These are phyloP conservation scores for Biscogniauxia mediterranea DNA, from an alignment of 2,329 filamentous ascomycete genomes.

Conservation along the genomic window DNA sequence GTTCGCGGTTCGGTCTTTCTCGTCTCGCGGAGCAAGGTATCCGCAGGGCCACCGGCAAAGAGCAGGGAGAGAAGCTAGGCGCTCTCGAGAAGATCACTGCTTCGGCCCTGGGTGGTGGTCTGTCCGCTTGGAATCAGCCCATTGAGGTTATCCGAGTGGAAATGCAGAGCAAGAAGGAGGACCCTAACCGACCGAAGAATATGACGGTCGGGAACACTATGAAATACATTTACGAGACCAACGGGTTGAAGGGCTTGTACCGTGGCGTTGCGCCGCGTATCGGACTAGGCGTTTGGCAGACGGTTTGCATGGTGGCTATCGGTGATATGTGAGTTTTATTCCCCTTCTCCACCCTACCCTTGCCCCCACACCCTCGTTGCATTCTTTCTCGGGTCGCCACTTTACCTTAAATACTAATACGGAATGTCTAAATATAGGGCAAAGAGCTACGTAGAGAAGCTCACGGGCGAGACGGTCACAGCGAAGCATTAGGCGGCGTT, in stretches of 20 bases:
- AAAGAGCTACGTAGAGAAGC: constrained; percentile 64
- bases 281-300: constrained; percentile 97
- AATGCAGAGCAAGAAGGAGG: constrained; percentile 99
- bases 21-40: constrained; percentile 90
- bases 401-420: constrained; percentile 25
- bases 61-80: constrained; percentile 72
- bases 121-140: constrained; percentile 98
- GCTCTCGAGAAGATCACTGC: constrained; percentile 87
- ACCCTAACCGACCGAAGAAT: constrained; percentile 98
- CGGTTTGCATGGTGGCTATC: constrained; percentile 98
- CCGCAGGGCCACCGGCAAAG: constrained; percentile 74
- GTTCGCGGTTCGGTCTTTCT: constrained; percentile 89
- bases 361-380: constrained; percentile 1
- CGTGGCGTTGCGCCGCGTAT: constrained; percentile 92
- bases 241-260: constrained; percentile 90
- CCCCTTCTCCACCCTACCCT: background rate
- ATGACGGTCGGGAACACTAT: constrained; percentile 89
- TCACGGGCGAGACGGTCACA: constrained; percentile 63
- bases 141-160: constrained; percentile 99
- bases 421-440: constrained; percentile 45
- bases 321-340: constrained; percentile 83
- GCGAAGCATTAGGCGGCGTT: constrained; percentile 62
- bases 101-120: constrained; percentile 82
- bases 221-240: constrained; percentile 85
- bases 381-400: background rate